Conservation (phyloP, 164 flowering plant species). For the Pachysandra terminalis region DNA sequence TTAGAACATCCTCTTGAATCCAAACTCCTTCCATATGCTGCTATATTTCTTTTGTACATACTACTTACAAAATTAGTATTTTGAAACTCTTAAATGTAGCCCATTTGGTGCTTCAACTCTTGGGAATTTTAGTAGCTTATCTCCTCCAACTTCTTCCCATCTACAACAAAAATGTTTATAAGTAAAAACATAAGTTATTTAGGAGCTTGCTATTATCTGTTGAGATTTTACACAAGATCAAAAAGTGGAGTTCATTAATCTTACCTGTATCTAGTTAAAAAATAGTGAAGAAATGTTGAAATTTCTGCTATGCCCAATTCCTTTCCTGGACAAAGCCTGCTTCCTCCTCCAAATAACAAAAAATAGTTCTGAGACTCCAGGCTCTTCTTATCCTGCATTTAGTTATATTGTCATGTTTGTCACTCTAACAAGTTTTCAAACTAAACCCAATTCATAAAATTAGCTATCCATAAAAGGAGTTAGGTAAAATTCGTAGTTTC, state of each 20-base stretch:
- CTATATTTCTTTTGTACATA: constrained; percentile 17
- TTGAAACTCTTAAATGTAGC: constrained; percentile 41
- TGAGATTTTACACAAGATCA: no score
- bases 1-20: constrained; percentile 10
- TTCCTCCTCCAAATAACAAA: constrained; percentile 48
- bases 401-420: neutral
- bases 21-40: neutral
- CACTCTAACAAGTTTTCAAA: neutral
- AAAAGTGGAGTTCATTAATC: neutral
- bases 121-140: constrained; percentile 49
- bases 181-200: no score
- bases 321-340: constrained; percentile 46
- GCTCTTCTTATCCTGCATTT: constrained; percentile 29
- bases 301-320: constrained; percentile 42
- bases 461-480: neutral
- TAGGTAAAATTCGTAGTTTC: neutral
- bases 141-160: constrained; percentile 63
- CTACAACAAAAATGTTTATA: constrained; percentile 27
- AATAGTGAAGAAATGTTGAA: constrained; percentile 43
- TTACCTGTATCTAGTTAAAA: constrained; percentile 45
- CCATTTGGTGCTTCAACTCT: constrained; percentile 69
- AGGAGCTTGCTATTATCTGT: no score
- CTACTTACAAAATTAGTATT: constrained; percentile 17
- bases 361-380: constrained; percentile 26
- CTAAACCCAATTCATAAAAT: neutral